Evolutionary conservation across 352 stramenopile genomes (phyloP).

Genomic region (Phytophthora idaei): DNA sequence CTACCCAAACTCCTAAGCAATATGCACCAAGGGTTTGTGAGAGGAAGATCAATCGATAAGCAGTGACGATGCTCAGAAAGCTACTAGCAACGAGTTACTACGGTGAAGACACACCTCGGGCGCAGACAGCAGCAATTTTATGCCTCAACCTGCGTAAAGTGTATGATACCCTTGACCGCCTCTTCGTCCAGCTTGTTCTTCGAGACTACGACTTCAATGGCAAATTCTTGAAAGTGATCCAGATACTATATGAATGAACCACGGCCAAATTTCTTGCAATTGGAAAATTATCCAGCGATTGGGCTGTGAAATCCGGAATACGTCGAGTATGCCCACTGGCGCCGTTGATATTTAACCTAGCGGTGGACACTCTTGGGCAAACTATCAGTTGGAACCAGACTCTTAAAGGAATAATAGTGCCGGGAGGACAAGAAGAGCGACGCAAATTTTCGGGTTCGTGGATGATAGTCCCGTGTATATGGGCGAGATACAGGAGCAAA

Average conservation of each 20-base stretch:
- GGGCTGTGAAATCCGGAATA: background rate
- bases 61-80: slow-evolving; percentile 1
- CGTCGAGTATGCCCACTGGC: background rate
- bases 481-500: background rate
- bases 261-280: background rate
- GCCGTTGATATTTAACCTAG: background rate
- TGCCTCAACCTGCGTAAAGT: background rate
- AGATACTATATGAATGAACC: background rate
- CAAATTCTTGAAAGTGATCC: background rate
- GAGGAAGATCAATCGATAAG: slow-evolving; percentile 1
- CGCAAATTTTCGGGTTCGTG: background rate
- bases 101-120: background rate
- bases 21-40: slow-evolving; percentile 15
- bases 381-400: background rate
- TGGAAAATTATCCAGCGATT: no score
- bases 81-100: background rate
- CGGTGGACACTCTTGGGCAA: background rate
- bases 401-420: background rate
- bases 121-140: background rate
- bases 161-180: background rate
- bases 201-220: background rate
- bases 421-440: background rate
- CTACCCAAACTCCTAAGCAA: slow-evolving; percentile 5
- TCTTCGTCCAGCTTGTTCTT: background rate
- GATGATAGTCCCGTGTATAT: background rate